Conservation (phyloP, 768 basidiomycete species). For the Hysterangium stoloniferum region DNA sequence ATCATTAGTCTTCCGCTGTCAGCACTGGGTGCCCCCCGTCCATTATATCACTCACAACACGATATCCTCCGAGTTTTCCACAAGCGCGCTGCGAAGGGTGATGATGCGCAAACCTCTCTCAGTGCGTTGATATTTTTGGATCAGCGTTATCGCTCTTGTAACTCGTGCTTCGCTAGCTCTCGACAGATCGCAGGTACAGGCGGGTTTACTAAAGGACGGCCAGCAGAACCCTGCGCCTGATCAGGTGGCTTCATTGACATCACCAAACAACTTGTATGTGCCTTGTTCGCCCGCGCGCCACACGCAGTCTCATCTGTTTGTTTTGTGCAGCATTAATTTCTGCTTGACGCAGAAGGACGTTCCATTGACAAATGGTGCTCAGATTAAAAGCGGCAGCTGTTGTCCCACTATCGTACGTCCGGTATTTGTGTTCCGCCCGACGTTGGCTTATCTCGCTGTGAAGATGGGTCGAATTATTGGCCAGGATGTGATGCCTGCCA, state of each 20-base stretch:
- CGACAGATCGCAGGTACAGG: slow-evolving; percentile 41
- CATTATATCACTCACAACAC: neutral
- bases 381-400: slow-evolving; percentile 33
- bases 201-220: slow-evolving; percentile 43
- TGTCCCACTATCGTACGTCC: slow-evolving; percentile 34
- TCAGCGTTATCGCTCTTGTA: neutral
- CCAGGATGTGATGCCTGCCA: slow-evolving; percentile 36
- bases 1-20: neutral
- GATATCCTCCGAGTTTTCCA: neutral
- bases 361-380: slow-evolving; percentile 36
- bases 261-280: slow-evolving; percentile 45
- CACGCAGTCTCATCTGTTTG: neutral
- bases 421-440: neutral
- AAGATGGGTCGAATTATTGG: slow-evolving; percentile 41
- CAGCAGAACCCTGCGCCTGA: slow-evolving; percentile 32
- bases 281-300: neutral
- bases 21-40: slow-evolving; percentile 1
- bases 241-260: slow-evolving; percentile 45
- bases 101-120: neutral
- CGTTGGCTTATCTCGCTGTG: neutral
- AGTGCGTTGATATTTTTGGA: neutral
- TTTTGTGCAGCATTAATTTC: slow-evolving; percentile 3
- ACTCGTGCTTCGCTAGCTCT: slow-evolving; percentile 25
- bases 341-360: slow-evolving; percentile 20
- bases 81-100: neutral